These are phyloP conservation scores for Solanum raphanifolium DNA, from an alignment of 257 asterid genomes.

Conservation along the genomic window DNA sequence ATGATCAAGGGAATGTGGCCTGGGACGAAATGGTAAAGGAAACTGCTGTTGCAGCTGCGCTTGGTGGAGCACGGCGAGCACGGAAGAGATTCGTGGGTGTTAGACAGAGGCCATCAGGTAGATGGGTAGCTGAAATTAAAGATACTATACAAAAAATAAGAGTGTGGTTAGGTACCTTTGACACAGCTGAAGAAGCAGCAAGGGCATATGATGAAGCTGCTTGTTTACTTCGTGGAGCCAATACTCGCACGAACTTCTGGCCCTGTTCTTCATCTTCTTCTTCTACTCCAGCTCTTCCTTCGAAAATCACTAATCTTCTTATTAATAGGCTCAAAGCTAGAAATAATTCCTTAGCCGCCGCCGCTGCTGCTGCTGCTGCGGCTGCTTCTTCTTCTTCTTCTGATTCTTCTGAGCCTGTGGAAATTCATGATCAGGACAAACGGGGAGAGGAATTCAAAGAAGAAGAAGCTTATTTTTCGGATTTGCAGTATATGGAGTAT, in stretches of 20 bases:
- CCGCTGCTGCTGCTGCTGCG: background rate
- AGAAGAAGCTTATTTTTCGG: constrained; percentile 28
- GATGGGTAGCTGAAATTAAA: constrained; percentile 13
- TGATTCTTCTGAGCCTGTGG: background rate
- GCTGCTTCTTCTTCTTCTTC: background rate
- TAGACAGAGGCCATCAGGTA: constrained; percentile 8
- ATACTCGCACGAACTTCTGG: constrained; percentile 81
- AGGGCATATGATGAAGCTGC: constrained; percentile 38
- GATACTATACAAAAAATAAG: constrained; percentile 11
- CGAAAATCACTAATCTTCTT: constrained; percentile 65
- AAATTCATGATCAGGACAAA: background rate
- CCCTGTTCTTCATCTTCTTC: constrained; percentile 36
- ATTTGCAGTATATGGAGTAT: constrained; percentile 42
- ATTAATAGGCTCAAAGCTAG: constrained; percentile 58
- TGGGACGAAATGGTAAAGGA: constrained; percentile 48
- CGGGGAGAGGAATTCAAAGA: background rate
- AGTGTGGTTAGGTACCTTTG: constrained; percentile 11
- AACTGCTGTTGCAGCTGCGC: constrained; percentile 15
- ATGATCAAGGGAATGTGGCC: constrained; percentile 1
- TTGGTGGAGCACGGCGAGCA: constrained; percentile 37
- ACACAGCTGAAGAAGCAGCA: constrained; percentile 15
- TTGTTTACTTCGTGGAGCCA: constrained; percentile 78
- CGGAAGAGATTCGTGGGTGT: constrained; percentile 47
- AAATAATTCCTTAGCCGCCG: constrained; percentile 26
- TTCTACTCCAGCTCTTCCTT: constrained; percentile 49